A percentile compares a stretch with the other conserved stretches of the same genome.
Conservation (phyloP, 768 basidiomycete species). For the Lactarius sp. region DNA sequence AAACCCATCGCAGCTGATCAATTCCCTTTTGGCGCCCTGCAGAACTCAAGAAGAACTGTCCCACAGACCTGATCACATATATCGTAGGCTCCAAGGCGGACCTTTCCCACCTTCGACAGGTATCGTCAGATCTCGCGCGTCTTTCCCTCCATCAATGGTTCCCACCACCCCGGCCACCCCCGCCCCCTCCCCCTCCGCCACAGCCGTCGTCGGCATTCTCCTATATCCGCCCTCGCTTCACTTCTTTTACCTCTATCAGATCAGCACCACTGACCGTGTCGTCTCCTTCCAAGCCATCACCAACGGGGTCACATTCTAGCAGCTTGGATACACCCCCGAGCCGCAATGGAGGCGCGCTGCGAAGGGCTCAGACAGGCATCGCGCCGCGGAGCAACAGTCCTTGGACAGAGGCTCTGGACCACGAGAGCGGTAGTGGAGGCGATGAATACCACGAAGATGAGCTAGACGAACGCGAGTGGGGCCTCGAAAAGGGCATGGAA, state of each 20-base stretch:
- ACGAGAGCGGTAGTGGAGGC: constrained; percentile 39
- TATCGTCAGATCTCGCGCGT: constrained; percentile 79
- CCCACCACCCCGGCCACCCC: constrained; percentile 67
- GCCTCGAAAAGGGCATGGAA: constrained; percentile 77
- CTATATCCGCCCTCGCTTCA: constrained; percentile 75
- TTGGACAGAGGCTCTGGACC: constrained; percentile 28
- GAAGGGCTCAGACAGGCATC: constrained; percentile 25
- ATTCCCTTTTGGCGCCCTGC: constrained; percentile 21
- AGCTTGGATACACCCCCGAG: constrained; percentile 52
- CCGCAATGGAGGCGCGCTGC: constrained; percentile 42
- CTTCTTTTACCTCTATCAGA: constrained; percentile 62
- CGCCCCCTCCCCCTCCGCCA: constrained; percentile 60
- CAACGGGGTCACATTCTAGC: constrained; percentile 54
- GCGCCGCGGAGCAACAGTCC: constrained; percentile 31
- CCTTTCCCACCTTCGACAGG: constrained; percentile 63
- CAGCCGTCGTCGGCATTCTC: constrained; percentile 60
- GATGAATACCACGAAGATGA: constrained; percentile 48
- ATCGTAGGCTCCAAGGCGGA: constrained; percentile 94
- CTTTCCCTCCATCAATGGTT: constrained; percentile 84
- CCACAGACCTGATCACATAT: constrained; percentile 86
- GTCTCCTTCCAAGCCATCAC: constrained; percentile 39
- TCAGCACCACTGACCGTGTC: constrained; percentile 53
- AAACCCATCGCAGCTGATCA: constrained; percentile 11
- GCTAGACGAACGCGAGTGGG: constrained; percentile 61
- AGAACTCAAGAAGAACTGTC: constrained; percentile 89